A percentile compares a stretch with the other conserved stretches of the same genome.
Conservation (phyloP, 1,284 basidiomycete genomes). For the Trichosporon faecale region DNA sequence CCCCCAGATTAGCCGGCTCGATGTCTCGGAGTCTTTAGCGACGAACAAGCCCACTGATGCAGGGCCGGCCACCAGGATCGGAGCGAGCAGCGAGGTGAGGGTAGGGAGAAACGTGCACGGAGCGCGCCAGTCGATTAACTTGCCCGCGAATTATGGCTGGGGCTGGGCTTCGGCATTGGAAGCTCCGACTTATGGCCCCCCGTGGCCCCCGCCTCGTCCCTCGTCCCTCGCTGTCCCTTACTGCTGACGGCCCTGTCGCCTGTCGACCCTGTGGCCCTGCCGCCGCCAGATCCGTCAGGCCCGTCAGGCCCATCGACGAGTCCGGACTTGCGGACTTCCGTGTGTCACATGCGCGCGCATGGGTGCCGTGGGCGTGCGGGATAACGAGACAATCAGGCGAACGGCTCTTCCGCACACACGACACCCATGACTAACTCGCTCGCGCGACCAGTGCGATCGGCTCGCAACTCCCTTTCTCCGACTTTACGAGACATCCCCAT, state of each 20-base stretch:
- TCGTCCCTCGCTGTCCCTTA: not conserved
- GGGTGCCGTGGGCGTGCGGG: not conserved
- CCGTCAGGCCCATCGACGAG: too few relatives aligned
- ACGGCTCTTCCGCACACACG: not conserved
- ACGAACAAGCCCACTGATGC: not conserved
- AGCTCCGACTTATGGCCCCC: constrained; percentile 7
- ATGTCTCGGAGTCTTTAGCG: not conserved
- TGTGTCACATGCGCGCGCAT: not conserved
- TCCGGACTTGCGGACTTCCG: not conserved
- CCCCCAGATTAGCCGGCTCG: too few relatives aligned
- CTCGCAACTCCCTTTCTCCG: not conserved
- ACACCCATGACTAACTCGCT: not conserved
- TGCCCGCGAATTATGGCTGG: not conserved
- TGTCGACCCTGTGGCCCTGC: not conserved
- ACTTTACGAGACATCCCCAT: not conserved
- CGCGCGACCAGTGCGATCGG: not conserved
- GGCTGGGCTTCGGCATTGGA: not conserved
- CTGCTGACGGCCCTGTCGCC: not conserved
- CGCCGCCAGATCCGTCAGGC: too few relatives aligned
- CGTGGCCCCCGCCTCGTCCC: not conserved
- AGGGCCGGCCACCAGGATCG: not conserved
- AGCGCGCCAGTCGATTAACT: not conserved
- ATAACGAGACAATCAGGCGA: not conserved
- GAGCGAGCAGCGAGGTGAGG: too few relatives aligned
- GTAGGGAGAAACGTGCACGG: too few relatives aligned